Evolutionary conservation across 371 early-diverging fungal species (phyloP), one percentile per base, ranked within the genome.

Genomic region (Synchytrium microbalum): DNA sequence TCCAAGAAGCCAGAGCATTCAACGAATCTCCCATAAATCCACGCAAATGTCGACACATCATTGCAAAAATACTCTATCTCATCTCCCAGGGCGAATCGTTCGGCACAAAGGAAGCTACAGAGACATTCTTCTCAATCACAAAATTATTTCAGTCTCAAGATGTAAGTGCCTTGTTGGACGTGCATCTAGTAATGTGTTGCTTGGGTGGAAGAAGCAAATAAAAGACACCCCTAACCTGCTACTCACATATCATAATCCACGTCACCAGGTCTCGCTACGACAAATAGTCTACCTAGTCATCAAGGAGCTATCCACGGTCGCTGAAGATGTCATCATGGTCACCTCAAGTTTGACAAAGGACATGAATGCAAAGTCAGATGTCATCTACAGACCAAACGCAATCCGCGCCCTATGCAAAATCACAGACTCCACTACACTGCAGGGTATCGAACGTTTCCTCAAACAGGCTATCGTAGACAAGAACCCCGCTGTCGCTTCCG

Each of bases 381-480:
- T 92, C 33, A 87, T 90, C 54, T 93, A 93, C 70, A 84, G 96
- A 38, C 92, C 96, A 59, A 93, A 93, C 72, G 96, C 97, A 23
- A 91, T 98, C 66, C 88, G 99, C 57, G 96, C 95, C 1, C 82
- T 98, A 25, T 90, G 93, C 69, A 90, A 91, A 71, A 93, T 97
- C 65, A 92, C 92, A 10, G 98, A 97, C 75, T 85, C 88, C 26
- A 89, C 94, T 38, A 96, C 92, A 93, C 76, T 97, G 28, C 93
- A 91, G 56, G 91, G 92, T 28, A 87, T 96, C 65, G 99, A 98
- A 78, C 86, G 97, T 62, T 91, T 96, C 73, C 70, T 97, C 32
- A 98, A 97, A 82, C 92, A 94, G 31, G 92, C 96, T 0, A 94
- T 98, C 72, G 95, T 97, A 46, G 99, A 98, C 72, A 92, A 90